Evolutionary conservation across 495 filamentous ascomycete genomes (phyloP), one percentile per base, ranked within the genome.

Genomic region (Pseudoneurospora amorphoporcata): DNA sequence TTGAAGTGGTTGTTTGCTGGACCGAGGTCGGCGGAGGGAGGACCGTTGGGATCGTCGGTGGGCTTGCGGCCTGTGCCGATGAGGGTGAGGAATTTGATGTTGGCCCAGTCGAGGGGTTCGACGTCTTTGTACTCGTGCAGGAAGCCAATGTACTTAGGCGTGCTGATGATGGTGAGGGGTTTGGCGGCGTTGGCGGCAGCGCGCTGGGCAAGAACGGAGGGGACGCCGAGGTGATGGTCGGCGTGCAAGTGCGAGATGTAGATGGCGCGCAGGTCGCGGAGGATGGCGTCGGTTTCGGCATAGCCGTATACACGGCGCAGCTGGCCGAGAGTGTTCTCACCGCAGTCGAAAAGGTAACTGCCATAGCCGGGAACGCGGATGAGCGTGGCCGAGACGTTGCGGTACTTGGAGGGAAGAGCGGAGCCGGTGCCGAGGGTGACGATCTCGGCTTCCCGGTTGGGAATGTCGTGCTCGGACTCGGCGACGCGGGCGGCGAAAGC

Each of bases 161-260:
- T 71, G 29, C 69, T 70, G 58, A 78, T 71, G 61, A 79, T 65
- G 68, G 77, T 61, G 39, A 78, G 70, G 2, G 68, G 39, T 3
- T 71, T 70, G 12, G 29, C 23, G 29, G 70, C 42, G 38, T 39
- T 35, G 53, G 40, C 70, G 17, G 47, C 47, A 37, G 35, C 77
- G 72, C 91, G 89, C 89, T 93, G 95, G 19, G 92, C 92, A 76
- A 99, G 90, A 37, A 98, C 82, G 19, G 90, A 86, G 37, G 86
- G 85, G 0, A 90, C 92, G 39, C 95, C 95, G 23, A 98, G 87
- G 77, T 99, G 95, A 81, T 99, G 95, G 83, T 99, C 95, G 38
- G 95, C 95, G 77, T 99, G 95, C 69, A 95, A 82, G 81, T 99
- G 95, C 77, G 92, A 95, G 78, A 99, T 95, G 91, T 92, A 98